phyloP scores from a whole-genome alignment of 2,329 filamentous ascomycete species.

The Uncinocarpus reesii region DNA sequence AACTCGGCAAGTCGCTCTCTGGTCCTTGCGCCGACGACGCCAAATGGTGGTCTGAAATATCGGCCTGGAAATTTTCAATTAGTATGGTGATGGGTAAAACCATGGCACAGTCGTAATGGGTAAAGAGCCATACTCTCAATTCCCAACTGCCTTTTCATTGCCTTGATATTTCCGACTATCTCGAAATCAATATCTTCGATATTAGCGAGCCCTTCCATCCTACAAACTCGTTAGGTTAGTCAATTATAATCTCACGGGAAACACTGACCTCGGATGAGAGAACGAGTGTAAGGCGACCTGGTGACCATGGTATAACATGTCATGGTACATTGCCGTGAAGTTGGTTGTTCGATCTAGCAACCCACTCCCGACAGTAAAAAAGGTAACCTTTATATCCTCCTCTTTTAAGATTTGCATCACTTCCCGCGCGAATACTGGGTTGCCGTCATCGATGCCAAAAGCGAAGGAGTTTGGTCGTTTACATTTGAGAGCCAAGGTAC shows the following conservation, averaged over 20 bases:
- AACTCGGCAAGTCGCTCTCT: conserved; percentile 49
- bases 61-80: conserved; percentile 27
- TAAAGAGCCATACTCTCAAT: conserved; percentile 26
- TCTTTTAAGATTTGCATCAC: conserved; percentile 53
- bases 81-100: neutral
- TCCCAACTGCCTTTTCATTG: conserved; percentile 25
- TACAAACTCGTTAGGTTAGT: conserved; percentile 16
- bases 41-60: conserved; percentile 62
- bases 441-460: conserved; percentile 61
- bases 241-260: neutral
- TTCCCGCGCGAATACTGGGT: conserved; percentile 48
- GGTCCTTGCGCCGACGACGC: conserved; percentile 57
- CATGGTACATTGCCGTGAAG: conserved; percentile 52
- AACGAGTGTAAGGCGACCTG: conserved; percentile 60
- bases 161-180: conserved; percentile 27
- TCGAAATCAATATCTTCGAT: conserved; percentile 30
- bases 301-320: conserved; percentile 53
- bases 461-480: conserved; percentile 60
- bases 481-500: conserved; percentile 53
- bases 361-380: conserved; percentile 59
- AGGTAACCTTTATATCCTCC: conserved; percentile 55
- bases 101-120: neutral
- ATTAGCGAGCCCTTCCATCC: conserved; percentile 30
- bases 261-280: conserved; percentile 51
- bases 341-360: conserved; percentile 51